phyloP scores from a whole-genome alignment of 805 yeast species.

The Candida adriatica region DNA sequence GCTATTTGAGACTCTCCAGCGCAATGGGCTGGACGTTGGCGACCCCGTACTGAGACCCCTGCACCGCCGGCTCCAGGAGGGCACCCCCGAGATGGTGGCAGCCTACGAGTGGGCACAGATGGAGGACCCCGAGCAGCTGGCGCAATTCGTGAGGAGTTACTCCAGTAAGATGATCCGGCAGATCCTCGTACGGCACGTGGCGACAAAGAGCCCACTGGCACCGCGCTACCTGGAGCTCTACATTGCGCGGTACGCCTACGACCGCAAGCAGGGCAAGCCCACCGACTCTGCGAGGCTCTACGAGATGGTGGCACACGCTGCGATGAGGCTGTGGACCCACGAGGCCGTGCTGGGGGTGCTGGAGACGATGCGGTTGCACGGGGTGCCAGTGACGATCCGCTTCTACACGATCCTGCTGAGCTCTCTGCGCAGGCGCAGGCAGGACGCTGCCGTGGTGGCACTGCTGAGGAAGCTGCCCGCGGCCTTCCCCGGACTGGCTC shows the following conservation, averaged over 20 bases:
- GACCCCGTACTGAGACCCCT: no score
- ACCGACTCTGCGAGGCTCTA: slow-evolving; percentile 6
- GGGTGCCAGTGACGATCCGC: slow-evolving; percentile 11
- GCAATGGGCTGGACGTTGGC: no score
- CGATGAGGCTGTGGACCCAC: slow-evolving; percentile 13
- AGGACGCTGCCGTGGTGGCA: slow-evolving; percentile 12
- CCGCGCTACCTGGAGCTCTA: slow-evolving; percentile 5
- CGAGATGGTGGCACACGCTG: slow-evolving; percentile 14
- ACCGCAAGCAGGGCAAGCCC: not conserved
- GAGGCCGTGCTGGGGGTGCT: slow-evolving; percentile 8
- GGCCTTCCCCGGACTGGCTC: slow-evolving; percentile 9
- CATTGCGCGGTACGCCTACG: slow-evolving; percentile 5
- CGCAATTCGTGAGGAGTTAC: slow-evolving; percentile 3
- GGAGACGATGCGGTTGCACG: slow-evolving; percentile 10
- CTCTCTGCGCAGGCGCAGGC: slow-evolving; percentile 15
- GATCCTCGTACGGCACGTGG: slow-evolving; percentile 3
- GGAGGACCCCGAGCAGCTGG: slow-evolving; percentile 1
- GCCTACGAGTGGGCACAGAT: slow-evolving; percentile 4
- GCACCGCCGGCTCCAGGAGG: slow-evolving; percentile 2
- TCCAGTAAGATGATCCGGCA: slow-evolving; percentile 6
- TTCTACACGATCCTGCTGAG: slow-evolving; percentile 12
- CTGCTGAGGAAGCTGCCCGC: slow-evolving; percentile 13
- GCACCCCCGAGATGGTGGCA: not conserved
- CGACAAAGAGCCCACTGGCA: slow-evolving; percentile 1
- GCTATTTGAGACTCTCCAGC: no score